A percentile compares a stretch with the other conserved stretches of the same genome.
Evolutionary conservation across 306 rosid genomes (phyloP).

Genomic region (Trifolium subterraneum): DNA sequence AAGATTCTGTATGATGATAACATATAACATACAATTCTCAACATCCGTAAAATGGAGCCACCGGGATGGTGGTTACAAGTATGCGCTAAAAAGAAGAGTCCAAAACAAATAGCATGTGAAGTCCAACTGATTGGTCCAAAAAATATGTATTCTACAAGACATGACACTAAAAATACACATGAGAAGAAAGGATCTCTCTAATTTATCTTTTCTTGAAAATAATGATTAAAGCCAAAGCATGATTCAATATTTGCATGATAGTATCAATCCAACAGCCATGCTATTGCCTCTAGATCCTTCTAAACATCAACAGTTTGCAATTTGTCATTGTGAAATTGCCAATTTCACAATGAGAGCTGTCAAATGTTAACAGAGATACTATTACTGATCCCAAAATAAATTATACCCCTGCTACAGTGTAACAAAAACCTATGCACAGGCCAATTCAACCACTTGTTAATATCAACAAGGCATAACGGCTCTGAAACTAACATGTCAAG

Average conservation of each 20-base stretch:
- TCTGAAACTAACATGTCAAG: constrained; percentile 27
- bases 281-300: constrained; percentile 9
- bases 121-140: neutral
- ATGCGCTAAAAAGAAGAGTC: neutral
- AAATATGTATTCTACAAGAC: neutral
- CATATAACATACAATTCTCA: constrained; percentile 2
- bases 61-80: neutral
- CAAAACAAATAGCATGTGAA: neutral
- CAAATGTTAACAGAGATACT: neutral
- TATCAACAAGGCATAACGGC: neutral
- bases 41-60: constrained; percentile 2
- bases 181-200: constrained; percentile 15
- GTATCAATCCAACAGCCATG: constrained; percentile 25
- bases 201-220: constrained; percentile 7
- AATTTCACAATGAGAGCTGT: constrained; percentile 11
- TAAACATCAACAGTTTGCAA: neutral
- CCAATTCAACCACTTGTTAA: constrained; percentile 4
- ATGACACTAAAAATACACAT: neutral
- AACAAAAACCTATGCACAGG: neutral
- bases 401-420: neutral
- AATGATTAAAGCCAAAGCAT: neutral
- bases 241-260: constrained; percentile 18
- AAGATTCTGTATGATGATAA: constrained; percentile 2
- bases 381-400: constrained; percentile 18
- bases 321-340: neutral